phyloP scores from a whole-genome alignment of 495 filamentous ascomycete genomes.

The Lentithecium fluviatile region DNA sequence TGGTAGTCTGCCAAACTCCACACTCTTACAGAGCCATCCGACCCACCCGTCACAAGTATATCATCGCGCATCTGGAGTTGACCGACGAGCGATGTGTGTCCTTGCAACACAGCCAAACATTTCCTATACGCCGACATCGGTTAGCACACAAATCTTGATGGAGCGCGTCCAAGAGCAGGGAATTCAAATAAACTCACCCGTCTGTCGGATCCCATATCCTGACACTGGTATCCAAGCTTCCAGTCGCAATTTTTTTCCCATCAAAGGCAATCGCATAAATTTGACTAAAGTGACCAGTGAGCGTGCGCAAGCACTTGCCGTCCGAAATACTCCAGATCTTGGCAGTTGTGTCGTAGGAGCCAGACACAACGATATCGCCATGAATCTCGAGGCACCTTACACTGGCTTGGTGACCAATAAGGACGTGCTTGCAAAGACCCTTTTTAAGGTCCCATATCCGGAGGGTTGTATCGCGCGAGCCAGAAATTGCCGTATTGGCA shows the following conservation, averaged over 20 bases:
- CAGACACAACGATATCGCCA: constrained; percentile 91
- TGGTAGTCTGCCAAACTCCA: constrained; percentile 89
- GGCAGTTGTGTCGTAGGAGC: constrained; percentile 95
- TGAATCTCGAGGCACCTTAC: constrained; percentile 94
- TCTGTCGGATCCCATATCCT: constrained; percentile 93
- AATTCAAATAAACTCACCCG: constrained; percentile 58
- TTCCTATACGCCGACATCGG: constrained; percentile 50
- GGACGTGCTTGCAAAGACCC: constrained; percentile 83
- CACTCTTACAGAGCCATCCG: constrained; percentile 90
- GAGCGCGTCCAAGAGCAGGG: background rate
- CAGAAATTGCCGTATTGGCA: constrained; percentile 87
- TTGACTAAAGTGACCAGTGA: constrained; percentile 96
- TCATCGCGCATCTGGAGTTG: constrained; percentile 93
- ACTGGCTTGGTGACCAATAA: constrained; percentile 94
- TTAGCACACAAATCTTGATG: constrained; percentile 1
- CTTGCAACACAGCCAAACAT: constrained; percentile 90
- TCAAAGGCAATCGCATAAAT: constrained; percentile 99
- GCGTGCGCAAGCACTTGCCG: constrained; percentile 81
- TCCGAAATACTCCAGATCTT: constrained; percentile 97
- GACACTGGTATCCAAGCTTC: constrained; percentile 94
- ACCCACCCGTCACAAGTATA: constrained; percentile 93
- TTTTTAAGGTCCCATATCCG: constrained; percentile 91
- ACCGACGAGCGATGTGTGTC: constrained; percentile 95
- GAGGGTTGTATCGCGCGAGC: constrained; percentile 90
- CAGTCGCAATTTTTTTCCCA: constrained; percentile 88